Evolutionary conservation across 208 protist species (phyloP).

Genomic region (Herpetomonas tarakana): DNA sequence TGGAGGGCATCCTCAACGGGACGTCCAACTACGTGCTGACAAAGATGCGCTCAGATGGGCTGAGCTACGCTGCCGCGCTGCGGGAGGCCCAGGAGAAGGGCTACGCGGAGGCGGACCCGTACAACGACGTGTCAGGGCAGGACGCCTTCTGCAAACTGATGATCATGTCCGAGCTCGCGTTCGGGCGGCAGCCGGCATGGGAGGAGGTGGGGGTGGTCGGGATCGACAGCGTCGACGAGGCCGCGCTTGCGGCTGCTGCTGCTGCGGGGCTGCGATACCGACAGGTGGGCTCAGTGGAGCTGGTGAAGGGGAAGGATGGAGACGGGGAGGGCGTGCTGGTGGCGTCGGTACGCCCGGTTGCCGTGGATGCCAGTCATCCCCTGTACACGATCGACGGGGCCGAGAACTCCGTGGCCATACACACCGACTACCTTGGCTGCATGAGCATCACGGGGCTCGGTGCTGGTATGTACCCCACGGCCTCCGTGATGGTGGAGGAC

Average conservation of each 20-base stretch:
- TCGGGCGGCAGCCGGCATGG: slow-evolving; percentile 26
- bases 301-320: slow-evolving; percentile 7
- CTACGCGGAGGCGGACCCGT: slow-evolving; percentile 39
- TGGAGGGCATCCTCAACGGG: slow-evolving; percentile 42
- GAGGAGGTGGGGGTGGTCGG: slow-evolving; percentile 22
- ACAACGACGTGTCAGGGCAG: slow-evolving; percentile 29
- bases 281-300: slow-evolving; percentile 18
- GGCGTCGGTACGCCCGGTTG: slow-evolving; percentile 19
- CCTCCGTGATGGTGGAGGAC: slow-evolving; percentile 40
- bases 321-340: slow-evolving; percentile 11
- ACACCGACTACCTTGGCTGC: slow-evolving; percentile 26
- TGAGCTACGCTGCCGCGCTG: slow-evolving; percentile 23
- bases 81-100: slow-evolving; percentile 27
- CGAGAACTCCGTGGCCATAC: slow-evolving; percentile 26
- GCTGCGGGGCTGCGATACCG: slow-evolving; percentile 27
- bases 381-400: slow-evolving; percentile 29
- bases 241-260: slow-evolving; percentile 19
- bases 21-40: slow-evolving; percentile 39
- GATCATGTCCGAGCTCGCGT: slow-evolving; percentile 19
- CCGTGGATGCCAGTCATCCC: slow-evolving; percentile 24
- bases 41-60: slow-evolving; percentile 19
- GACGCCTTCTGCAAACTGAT: slow-evolving; percentile 42
- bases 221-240: slow-evolving; percentile 26
- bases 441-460: slow-evolving; percentile 26
- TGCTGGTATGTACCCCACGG: slow-evolving; percentile 36